A percentile compares a stretch with the other conserved stretches of the same genome.
These are phyloP conservation scores for Theobroma cacao DNA, from an alignment of 345 rosid species.

Conservation along the genomic window DNA sequence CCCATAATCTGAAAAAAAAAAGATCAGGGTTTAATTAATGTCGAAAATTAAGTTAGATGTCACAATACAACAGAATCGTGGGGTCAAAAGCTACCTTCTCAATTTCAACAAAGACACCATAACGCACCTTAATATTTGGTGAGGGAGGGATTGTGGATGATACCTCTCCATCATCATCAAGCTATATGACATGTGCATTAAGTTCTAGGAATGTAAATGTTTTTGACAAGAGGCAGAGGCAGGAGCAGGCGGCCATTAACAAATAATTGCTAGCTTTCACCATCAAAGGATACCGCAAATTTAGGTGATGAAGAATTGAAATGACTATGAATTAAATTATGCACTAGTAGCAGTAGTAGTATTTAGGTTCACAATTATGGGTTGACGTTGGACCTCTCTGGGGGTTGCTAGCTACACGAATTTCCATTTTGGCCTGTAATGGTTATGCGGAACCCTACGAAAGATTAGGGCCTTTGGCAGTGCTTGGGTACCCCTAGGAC, in stretches of 20 bases:
- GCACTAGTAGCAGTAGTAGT: neutral
- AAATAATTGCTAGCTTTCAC: neutral
- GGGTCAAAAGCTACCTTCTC: neutral
- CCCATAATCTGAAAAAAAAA: neutral
- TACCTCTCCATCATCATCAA: neutral
- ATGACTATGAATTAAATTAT: neutral
- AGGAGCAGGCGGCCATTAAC: neutral
- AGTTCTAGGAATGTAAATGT: neutral
- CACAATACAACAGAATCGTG: neutral
- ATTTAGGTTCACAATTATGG: neutral
- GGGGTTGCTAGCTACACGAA: neutral
- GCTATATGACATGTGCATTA: neutral
- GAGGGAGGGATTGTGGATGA: neutral
- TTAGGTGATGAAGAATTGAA: conserved; percentile 1
- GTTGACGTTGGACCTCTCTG: neutral
- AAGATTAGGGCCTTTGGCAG: neutral
- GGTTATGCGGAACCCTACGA: neutral
- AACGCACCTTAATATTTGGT: conserved; percentile 4
- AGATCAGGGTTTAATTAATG: conserved; percentile 3
- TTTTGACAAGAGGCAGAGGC: neutral
- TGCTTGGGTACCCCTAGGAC: neutral
- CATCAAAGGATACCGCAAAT: neutral
- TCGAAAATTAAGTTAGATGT: neutral
- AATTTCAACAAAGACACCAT: neutral
- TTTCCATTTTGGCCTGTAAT: neutral